A percentile compares a stretch with the other conserved stretches of the same genome.
Conservation (phyloP, 2,329 filamentous ascomycete genomes). For the Myotisia sp. region DNA sequence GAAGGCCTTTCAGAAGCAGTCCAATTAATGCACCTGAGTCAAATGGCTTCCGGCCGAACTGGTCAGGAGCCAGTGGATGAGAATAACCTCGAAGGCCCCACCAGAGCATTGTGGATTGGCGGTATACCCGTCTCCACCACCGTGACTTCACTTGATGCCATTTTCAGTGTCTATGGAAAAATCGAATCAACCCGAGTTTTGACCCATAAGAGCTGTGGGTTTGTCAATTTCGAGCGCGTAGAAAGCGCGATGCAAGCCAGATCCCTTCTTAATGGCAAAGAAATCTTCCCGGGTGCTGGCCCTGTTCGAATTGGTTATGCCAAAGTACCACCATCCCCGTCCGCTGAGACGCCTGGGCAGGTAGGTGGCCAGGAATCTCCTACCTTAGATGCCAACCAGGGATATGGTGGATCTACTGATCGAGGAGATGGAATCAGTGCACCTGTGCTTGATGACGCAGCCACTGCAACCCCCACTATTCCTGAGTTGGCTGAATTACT, state of each 20-base stretch:
- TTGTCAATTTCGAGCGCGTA: constrained; percentile 88
- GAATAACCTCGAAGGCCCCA: constrained; percentile 70
- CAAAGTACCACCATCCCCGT: constrained; percentile 78
- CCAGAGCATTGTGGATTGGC: constrained; percentile 87
- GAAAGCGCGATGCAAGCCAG: constrained; percentile 87
- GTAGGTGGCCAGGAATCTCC: constrained; percentile 81
- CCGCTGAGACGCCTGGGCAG: constrained; percentile 65
- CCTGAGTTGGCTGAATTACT: constrained; percentile 64
- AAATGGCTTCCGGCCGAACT: constrained; percentile 50
- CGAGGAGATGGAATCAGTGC: constrained; percentile 12
- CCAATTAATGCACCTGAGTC: constrained; percentile 56
- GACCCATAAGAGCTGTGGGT: constrained; percentile 97
- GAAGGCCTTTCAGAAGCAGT: constrained; percentile 70
- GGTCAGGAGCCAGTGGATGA: constrained; percentile 58
- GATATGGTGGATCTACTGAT: constrained; percentile 16
- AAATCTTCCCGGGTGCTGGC: constrained; percentile 93
- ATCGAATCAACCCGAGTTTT: constrained; percentile 86
- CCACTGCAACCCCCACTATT: constrained; percentile 38
- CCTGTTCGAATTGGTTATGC: constrained; percentile 94
- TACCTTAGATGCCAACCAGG: constrained; percentile 67
- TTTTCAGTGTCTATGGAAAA: constrained; percentile 84
- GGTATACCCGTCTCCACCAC: constrained; percentile 96
- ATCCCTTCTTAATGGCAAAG: constrained; percentile 79
- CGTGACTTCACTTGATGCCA: constrained; percentile 82
- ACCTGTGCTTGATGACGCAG: constrained; percentile 21